Evolutionary conservation across 106 monocot species (phyloP), one percentile per base, ranked within the genome.

Genomic region (Allium cepa): DNA sequence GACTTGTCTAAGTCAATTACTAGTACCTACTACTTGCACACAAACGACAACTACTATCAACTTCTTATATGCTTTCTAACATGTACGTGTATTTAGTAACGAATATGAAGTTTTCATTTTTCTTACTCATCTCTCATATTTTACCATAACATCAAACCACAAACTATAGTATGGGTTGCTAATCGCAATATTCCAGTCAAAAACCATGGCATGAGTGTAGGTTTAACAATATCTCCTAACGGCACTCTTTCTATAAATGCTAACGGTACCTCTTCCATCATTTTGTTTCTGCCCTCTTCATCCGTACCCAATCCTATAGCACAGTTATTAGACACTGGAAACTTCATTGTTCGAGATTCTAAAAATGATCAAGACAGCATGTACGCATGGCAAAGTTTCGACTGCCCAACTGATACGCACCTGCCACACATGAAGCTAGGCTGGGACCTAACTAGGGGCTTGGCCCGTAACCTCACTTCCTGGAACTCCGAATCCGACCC

Each of bases 371-470:
- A 26, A n/a, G 49, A 18, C 8, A 13, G 14, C n/a, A 4, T 1
- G n/a, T 3, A 28, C 4, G 49, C 13, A 10, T 77, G 77, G 77
- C 63, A 77, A 50, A 65, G 77, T 58, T 71, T 77, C 63, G 70
- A 77, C 28, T 48, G 58, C 58, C 77, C 71, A 10, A 26, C 56
- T 7, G 59, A 77, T 48, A 69, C 77, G 1, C 55, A 71, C 55
- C 49, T 77, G 17, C 28, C 77, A 10, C 66, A 58, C 1, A 77
- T 77, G 77, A 57, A 66, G 64, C 15, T 77, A 27, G 77, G 77
- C 1, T 66, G 46, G 64, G 36, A 77, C 46, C 17, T 59, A 0
- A 64, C 10, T 8, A 58, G 49, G n/a, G 46, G 17, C 0, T 46
- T 71, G 1, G 45, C 50, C 9, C 53, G 50, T 14, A 8, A 17